Evolutionary conservation across 2,329 filamentous ascomycete genomes (phyloP), one percentile per base, ranked within the genome.

Genomic region (Helotiales sp.): DNA sequence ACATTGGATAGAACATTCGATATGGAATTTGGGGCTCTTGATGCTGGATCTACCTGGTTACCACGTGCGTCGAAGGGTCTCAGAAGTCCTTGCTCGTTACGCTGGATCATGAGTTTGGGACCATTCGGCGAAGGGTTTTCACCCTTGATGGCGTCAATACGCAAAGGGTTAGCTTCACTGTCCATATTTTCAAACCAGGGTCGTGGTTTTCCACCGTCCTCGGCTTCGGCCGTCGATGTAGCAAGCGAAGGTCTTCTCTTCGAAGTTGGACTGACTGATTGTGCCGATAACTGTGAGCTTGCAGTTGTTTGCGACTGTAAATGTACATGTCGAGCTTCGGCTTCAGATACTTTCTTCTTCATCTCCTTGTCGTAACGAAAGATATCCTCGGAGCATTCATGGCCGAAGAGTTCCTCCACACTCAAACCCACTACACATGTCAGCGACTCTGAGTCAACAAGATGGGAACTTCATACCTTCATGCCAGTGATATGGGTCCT

Each of bases 341-440:
- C 28, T 24, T 32, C 43, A 15, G 59, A 20, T 10, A 55, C 49
- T n/a, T 24, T 65, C 15, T 76, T 74, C 63, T 82, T 79, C 85
- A 93, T 90, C 63, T 85, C 73, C 6, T 75, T 49, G 70, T 97
- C 93, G 72, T 95, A 89, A 0, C 81, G 79, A 75, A 95, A 96
- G 0, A 70, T 69, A 0, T 81, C 76, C 0, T 81, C 84, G 0
- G 86, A 87, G 76, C 93, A 97, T 30, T 88, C 79, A 24, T 87
- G 78, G 0, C 92, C 91, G 73, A 97, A 97, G 0, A 97, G 82
- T 0, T 78, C 80, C n/a, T 81, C 71, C 70, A 97, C 91, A 6
- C 88, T 90, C 7, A 89, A 79, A 0, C 75, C 84, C 81, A 63
- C 65, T 64, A 17, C 11, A 58, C 20, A 32, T 40, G 20, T 69